phyloP scores from a whole-genome alignment of 352 stramenopile genomes.

The Thalassiosira hispida region DNA sequence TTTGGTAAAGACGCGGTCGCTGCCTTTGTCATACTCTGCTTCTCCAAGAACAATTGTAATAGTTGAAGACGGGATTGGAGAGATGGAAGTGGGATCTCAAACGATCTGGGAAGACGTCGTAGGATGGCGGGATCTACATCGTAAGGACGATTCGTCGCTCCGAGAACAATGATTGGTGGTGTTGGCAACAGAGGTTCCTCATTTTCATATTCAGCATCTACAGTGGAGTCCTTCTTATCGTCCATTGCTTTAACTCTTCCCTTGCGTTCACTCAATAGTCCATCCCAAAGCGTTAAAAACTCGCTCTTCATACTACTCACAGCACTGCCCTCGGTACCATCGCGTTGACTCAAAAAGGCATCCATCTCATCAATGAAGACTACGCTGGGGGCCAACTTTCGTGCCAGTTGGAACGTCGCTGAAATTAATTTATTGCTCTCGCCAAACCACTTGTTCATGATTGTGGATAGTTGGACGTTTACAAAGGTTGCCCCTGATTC shows the following conservation, averaged over 20 bases:
- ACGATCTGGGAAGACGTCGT: slow-evolving; percentile 93
- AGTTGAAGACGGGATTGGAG: slow-evolving; percentile 91
- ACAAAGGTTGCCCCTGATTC: slow-evolving; percentile 93
- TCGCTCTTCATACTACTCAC: slow-evolving; percentile 86
- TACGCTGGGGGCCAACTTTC: slow-evolving; percentile 94
- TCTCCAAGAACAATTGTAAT: slow-evolving; percentile 91
- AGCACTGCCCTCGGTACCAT: slow-evolving; percentile 73
- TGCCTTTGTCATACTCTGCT: slow-evolving; percentile 83
- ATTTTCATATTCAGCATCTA: neutral
- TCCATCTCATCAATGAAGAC: slow-evolving; percentile 98
- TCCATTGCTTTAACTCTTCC: neutral
- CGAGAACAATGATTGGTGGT: slow-evolving; percentile 93
- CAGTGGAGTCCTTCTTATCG: neutral
- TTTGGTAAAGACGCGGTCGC: slow-evolving; percentile 66
- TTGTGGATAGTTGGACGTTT: slow-evolving; percentile 91
- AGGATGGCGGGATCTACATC: slow-evolving; percentile 93
- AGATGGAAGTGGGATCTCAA: slow-evolving; percentile 93
- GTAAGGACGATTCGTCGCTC: slow-evolving; percentile 92
- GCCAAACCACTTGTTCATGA: slow-evolving; percentile 95
- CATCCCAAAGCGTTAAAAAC: slow-evolving; percentile 98
- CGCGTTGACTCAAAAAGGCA: slow-evolving; percentile 82
- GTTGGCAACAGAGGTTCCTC: slow-evolving; percentile 18
- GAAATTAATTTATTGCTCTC: slow-evolving; percentile 95
- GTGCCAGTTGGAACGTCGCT: slow-evolving; percentile 91
- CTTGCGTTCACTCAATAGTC: slow-evolving; percentile 80